A percentile compares a stretch with the other conserved stretches of the same genome.
Conservation (phyloP, 2,329 filamentous ascomycete species). For the Alternaria solani region DNA sequence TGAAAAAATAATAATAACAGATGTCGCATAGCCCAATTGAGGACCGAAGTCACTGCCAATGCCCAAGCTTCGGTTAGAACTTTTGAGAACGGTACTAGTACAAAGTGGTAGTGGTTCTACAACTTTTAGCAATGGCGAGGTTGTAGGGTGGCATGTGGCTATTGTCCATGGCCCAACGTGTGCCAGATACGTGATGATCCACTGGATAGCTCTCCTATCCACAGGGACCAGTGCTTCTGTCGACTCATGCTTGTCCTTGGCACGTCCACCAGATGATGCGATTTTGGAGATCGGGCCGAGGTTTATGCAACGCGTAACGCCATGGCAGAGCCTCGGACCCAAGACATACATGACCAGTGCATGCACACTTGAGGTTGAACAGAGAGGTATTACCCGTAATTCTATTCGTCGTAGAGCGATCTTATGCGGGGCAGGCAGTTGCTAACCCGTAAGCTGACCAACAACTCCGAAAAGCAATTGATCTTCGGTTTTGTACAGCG, state of each 20-base stretch:
- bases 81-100: constrained; percentile 9
- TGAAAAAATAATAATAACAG: background rate
- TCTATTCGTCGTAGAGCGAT: background rate
- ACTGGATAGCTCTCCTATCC: background rate
- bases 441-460: constrained; percentile 31
- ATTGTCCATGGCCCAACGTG: background rate
- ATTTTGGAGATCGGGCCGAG: background rate
- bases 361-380: background rate
- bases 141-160: background rate
- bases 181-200: background rate
- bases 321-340: background rate
- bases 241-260: background rate
- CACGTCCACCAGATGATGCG: background rate
- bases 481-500: constrained; percentile 51
- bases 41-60: background rate
- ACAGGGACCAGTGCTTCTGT: background rate
- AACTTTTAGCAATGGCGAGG: background rate
- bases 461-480: constrained; percentile 42
- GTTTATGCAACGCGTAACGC: constrained; percentile 1
- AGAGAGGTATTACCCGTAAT: background rate
- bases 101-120: constrained; percentile 1
- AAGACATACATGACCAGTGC: background rate
- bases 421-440: background rate
- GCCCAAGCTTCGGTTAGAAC: background rate
- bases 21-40: background rate